Evolutionary conservation across 2,329 filamentous ascomycete species (phyloP).

Genomic region (Colletotrichum lentis): DNA sequence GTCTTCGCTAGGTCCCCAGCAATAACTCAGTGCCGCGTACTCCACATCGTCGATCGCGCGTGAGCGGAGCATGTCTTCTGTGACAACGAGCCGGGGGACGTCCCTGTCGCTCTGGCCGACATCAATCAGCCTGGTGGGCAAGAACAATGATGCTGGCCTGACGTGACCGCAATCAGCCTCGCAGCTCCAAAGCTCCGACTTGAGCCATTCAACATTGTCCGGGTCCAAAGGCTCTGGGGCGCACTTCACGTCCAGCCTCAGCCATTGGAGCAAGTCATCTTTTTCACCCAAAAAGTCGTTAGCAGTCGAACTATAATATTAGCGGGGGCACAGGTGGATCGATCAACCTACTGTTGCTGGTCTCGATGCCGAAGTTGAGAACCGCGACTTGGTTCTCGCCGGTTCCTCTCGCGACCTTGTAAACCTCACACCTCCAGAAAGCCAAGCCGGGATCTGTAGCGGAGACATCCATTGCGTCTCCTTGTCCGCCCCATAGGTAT

Average conservation of each 20-base stretch:
- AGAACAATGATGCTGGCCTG: not conserved
- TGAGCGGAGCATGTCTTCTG: not conserved
- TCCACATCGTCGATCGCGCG: not conserved
- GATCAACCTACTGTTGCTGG: not conserved
- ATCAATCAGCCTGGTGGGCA: conserved; percentile 13
- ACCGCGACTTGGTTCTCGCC: not conserved
- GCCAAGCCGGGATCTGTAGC: not conserved
- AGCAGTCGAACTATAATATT: too few relatives aligned
- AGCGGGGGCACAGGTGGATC: too few relatives aligned
- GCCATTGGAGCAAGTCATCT: not conserved
- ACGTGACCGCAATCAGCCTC: not conserved
- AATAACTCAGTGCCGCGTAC: conserved; percentile 19
- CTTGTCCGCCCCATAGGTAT: conserved; percentile 6
- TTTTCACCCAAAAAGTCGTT: too few relatives aligned
- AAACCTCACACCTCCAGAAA: conserved; percentile 17
- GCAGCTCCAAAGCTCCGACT: not conserved
- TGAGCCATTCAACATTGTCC: not conserved
- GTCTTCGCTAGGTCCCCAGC: conserved; percentile 6
- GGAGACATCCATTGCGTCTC: not conserved
- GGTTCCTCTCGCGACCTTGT: not conserved
- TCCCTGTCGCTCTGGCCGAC: not conserved
- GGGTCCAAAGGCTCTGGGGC: not conserved
- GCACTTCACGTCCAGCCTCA: not conserved
- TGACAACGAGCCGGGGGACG: not conserved
- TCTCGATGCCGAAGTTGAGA: conserved; percentile 12